Base-by-base conservation (phyloP, 768 basidiomycete species). In the Suillus brevipes region DNA sequence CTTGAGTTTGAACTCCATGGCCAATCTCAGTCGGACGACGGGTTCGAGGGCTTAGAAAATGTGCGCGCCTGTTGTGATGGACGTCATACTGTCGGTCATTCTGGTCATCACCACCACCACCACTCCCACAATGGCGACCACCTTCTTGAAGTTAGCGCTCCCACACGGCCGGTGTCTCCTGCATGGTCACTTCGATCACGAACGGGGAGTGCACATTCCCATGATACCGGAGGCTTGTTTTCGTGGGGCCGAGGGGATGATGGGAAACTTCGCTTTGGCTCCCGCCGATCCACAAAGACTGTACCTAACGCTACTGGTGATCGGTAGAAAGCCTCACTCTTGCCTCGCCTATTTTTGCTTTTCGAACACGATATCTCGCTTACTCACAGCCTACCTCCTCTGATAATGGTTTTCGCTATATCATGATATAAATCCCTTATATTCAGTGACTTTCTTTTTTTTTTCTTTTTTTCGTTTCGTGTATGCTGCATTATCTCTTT, bases 31-130 rank as follows among this genome's bases (percentile, higher is more conserved):
- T 90, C 87, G 14, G 92, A 93, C 68, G 88, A 88, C 38, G 93
- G 87, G 6, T 99, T 87, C 73, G 96, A 98, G 71, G 95, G 95
- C 0, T 76, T 99, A 62, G 96, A 98, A 80, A 98, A 99, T 71
- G 95, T 98, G 25, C 85, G 97, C 28, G 95, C 91, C 1, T 95
- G 93, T 74, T 95, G 92, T 70, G 92, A 94, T 74, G 93, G 92
- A 23, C 83, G 87, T 60, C 94, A 95, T 76, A 94, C 92, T 1
- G 92, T 95, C 20, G 92, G 92, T 0, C 85, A 83, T 65, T 79
- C 82, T 43, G 83, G 81, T 37, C 82, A 83, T 58, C 85, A 87
- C 61, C 87, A 87, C 34, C 86, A 88, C 42, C 85, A 87, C 43
- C 85, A 87, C 57, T 70, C 77, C 20, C 77, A 80, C 47, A 78